Base-by-base conservation (phyloP, 192 early-diverging fungal species). In the Backusella macrospora region DNA sequence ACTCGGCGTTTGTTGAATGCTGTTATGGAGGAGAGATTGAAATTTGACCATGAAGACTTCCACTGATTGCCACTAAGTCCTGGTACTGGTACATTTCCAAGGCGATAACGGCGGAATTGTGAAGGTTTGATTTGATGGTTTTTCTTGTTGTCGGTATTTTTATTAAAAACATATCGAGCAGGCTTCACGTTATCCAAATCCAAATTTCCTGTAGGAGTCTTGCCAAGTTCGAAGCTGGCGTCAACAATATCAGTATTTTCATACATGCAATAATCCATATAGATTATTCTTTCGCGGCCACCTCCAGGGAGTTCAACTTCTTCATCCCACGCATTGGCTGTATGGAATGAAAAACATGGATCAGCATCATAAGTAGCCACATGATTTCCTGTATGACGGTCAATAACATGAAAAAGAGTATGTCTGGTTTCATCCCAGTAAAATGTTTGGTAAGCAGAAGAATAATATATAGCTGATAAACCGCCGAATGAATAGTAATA, bases 251-350 rank as follows among this genome's bases (percentile, higher is more conserved):
- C 76, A 1, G 80, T 74, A 65, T 82, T 78, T 67, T 78, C 76
- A 44, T 82, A 82, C 9, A 73, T 66, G 8, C 76, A 73, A 52
- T 66, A 70, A 48, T 82, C 80, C 47, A 82, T 45, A 45, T 72
- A 49, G 12, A 82, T 78, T 0, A 76, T 71, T 2, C 63, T 65
- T 47, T 82, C 80, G 3, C n/a, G 29, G 1, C 34, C 29, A 23
- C 76, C 80, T 29, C 64, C 84, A 52, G 73, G 74, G 21, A 69
- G 43, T 26, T 39, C 37, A 5, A 73, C 47, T 4, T 73, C 73
- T 39, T 81, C 78, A 65, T 87, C 86, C 72, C 74, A 87, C 0
- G 84, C 86, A 39, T 87, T 85, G 42, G 79, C 76, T 62, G 78
- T 76, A 69, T 87, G 86, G 67, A 85, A 81, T 13, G 82, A 47